Conservation (phyloP, 306 rosid genomes). For the Lathyrus sativus region DNA sequence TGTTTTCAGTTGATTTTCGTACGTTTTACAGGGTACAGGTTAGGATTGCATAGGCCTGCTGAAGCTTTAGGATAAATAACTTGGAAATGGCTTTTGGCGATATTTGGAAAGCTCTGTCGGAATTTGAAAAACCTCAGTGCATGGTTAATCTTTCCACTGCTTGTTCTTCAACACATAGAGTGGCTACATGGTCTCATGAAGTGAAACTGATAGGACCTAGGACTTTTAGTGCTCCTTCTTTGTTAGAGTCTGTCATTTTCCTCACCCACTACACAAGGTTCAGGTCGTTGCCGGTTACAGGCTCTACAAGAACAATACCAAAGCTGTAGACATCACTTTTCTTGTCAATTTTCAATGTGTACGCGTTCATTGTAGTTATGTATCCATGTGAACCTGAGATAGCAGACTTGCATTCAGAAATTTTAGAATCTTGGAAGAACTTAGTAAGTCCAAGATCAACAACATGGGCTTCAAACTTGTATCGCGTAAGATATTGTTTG, state of each 20-base stretch:
- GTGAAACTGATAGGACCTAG: constrained; percentile 90
- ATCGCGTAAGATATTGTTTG: constrained; percentile 91
- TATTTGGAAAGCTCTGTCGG: constrained; percentile 93
- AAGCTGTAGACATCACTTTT: constrained; percentile 95
- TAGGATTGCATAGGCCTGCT: too few species aligned
- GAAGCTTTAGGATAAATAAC: too few species aligned
- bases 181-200: constrained; percentile 84
- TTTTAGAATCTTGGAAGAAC: constrained; percentile 94
- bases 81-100: too few species aligned
- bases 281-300: constrained; percentile 78
- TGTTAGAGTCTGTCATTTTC: constrained; percentile 81
- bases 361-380: constrained; percentile 94
- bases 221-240: constrained; percentile 79
- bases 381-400: constrained; percentile 98
- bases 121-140: constrained; percentile 96
- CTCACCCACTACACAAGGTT: constrained; percentile 95
- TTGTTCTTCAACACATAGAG: constrained; percentile 95
- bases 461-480: constrained; percentile 87
- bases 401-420: constrained; percentile 98
- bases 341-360: constrained; percentile 89
- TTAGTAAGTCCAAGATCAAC: constrained; percentile 99
- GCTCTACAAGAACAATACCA: constrained; percentile 86
- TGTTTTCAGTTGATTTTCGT: too few species aligned
- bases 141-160: constrained; percentile 95
- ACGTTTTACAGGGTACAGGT: too few species aligned